phyloP scores from a whole-genome alignment of 2,329 filamentous ascomycete genomes.

The Neofusicoccum umdonicola region DNA sequence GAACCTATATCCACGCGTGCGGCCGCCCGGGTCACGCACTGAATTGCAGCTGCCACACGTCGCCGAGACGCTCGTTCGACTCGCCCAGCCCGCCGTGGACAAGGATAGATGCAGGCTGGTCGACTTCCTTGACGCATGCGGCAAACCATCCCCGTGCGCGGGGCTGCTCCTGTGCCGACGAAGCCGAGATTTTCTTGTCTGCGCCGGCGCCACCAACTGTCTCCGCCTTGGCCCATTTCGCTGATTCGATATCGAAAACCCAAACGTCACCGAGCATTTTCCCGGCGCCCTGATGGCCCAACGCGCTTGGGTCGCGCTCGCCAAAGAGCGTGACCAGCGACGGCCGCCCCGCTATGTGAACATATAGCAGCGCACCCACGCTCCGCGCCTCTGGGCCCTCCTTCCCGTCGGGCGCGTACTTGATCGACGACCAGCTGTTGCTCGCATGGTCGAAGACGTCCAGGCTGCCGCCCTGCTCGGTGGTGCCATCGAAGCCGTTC shows the following conservation, averaged over 20 bases:
- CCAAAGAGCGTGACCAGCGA: conserved; percentile 54
- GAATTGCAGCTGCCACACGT: conserved; percentile 48
- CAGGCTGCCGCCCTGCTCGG: conserved; percentile 67
- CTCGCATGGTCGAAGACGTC: conserved; percentile 55
- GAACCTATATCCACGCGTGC: not conserved
- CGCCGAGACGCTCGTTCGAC: conserved; percentile 51
- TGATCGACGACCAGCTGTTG: conserved; percentile 42
- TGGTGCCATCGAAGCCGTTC: conserved; percentile 72
- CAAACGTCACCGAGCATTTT: conserved; percentile 57
- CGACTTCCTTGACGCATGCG: conserved; percentile 42
- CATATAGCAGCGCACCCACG: conserved; percentile 47
- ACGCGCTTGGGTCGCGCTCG: conserved; percentile 52
- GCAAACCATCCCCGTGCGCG: conserved; percentile 54
- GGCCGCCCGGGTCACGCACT: not conserved
- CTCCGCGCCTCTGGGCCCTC: conserved; percentile 50
- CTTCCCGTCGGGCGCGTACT: conserved; percentile 43
- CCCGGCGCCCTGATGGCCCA: conserved; percentile 55
- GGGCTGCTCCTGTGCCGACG: conserved; percentile 27
- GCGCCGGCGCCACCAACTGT: conserved; percentile 26
- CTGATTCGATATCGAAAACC: conserved; percentile 41
- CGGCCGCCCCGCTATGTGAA: conserved; percentile 35
- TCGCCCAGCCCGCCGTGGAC: conserved; percentile 54
- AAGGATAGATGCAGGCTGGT: conserved; percentile 38
- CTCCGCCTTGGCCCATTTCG: conserved; percentile 34
- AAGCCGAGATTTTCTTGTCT: not conserved